Evolutionary conservation across 768 basidiomycete species (phyloP).

Genomic region (Suillus subluteus): DNA sequence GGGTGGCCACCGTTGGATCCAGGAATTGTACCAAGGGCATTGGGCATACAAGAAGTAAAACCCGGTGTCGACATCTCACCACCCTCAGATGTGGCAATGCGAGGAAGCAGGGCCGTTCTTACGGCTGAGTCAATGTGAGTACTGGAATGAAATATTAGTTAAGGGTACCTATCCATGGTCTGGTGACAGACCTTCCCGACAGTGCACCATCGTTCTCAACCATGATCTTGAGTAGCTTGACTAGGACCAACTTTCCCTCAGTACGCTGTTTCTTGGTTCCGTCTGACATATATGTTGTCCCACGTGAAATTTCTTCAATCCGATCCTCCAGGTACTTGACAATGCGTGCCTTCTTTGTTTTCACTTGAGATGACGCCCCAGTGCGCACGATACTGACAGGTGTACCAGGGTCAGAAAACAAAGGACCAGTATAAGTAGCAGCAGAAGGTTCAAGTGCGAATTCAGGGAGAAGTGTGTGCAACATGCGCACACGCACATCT

Average conservation of each 20-base stretch:
- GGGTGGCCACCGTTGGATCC: constrained; percentile 23
- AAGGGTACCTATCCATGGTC: neutral
- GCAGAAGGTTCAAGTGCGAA: constrained; percentile 58
- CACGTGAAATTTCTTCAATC: constrained; percentile 75
- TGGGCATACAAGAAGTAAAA: constrained; percentile 32
- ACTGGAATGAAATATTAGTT: constrained; percentile 38
- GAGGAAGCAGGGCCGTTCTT: constrained; percentile 71
- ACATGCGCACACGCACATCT: constrained; percentile 63
- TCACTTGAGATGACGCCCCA: constrained; percentile 58
- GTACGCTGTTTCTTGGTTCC: constrained; percentile 57
- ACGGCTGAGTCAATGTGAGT: constrained; percentile 74
- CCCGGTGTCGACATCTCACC: constrained; percentile 31
- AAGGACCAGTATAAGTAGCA: constrained; percentile 80
- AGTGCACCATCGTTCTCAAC: constrained; percentile 89
- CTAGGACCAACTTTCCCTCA: constrained; percentile 76
- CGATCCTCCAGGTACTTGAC: constrained; percentile 77
- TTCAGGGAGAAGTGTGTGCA: constrained; percentile 74
- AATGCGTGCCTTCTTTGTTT: constrained; percentile 84
- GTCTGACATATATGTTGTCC: constrained; percentile 68
- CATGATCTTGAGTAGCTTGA: constrained; percentile 72
- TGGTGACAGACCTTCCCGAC: constrained; percentile 68
- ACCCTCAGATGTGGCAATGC: constrained; percentile 40
- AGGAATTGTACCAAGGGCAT: constrained; percentile 21
- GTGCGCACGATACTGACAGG: constrained; percentile 71
- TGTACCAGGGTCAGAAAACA: constrained; percentile 76